Base-by-base conservation (phyloP, 805 yeast species). In the Jamesozyma rosinii region DNA sequence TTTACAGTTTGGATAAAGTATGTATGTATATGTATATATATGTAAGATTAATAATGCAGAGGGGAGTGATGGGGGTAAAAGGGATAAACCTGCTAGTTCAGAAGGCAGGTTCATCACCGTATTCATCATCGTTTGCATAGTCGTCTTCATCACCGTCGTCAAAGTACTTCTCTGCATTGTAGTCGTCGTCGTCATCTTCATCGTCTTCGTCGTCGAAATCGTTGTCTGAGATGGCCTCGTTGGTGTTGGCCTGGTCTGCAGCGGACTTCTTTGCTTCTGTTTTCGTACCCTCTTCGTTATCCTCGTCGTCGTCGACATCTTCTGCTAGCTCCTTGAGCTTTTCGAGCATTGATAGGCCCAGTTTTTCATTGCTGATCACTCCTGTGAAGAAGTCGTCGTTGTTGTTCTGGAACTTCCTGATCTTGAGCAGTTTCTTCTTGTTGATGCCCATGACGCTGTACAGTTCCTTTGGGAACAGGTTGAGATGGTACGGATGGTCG, bases 381-480 rank as follows among this genome's bases (percentile, higher is more conserved):
- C 61, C 62, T 2, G 60, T 57, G 38, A 55, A 58, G 3, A 58
- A 43, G 38, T 52, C 57, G 35, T 55, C 54, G 6, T 48, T 45
- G 31, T 57, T 59, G 31, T 57, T 63, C 29, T 43, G 29, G 30
- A 65, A 45, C 34, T 60, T 64, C 1, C 68, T 57, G 53, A 71
- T 52, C 63, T 72, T 65, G 52, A 69, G 58, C 17, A 75, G 63
- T 50, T 74, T 76, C 58, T 74, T 74, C 49, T 69, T 71, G 51
- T 72, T 77, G 13, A 77, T 69, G 2, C 86, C 85, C 79, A 86
- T 80, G 6, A 80, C 83, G 17, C 71, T 64, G 50, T 81, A 79
- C 43, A 89, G 66, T 58, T 89, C 97, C 15, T 69, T 72, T 1
- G 97, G 96, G 57, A 87, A 83, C 49, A 84, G 71, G 43, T 75